Evolutionary conservation across 73 alveolate genomes (phyloP).

Genomic region (Paramecium biaurelia): DNA sequence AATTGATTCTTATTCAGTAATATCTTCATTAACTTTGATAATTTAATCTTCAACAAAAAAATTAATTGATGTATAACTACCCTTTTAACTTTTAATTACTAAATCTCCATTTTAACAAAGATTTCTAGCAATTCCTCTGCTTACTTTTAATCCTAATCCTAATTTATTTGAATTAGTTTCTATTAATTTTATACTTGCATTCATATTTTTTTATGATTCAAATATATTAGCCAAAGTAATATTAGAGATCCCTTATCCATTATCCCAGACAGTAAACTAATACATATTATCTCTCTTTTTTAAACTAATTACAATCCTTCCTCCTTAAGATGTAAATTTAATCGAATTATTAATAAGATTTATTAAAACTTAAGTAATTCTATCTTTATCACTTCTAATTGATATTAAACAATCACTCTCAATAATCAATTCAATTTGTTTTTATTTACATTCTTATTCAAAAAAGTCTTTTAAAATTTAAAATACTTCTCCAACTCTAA

Average conservation of each 20-base stretch:
- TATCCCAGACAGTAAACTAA: neutral
- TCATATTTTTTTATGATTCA: neutral
- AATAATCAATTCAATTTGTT: neutral
- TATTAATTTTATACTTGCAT: neutral
- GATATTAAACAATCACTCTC: neutral
- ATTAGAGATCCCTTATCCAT: neutral
- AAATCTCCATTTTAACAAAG: slow-evolving; percentile 36
- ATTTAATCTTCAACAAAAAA: neutral
- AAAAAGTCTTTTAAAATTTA: neutral
- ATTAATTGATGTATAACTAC: neutral
- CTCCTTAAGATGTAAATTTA: neutral
- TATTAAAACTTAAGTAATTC: neutral
- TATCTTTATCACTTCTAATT: neutral
- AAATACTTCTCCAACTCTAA: neutral
- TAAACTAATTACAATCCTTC: neutral
- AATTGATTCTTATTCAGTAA: neutral
- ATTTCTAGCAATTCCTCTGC: neutral
- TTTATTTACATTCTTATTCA: neutral
- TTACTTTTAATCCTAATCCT: slow-evolving; percentile 21
- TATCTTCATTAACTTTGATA: neutral
- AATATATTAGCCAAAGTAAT: neutral
- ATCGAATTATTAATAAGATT: neutral
- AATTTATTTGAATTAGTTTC: neutral
- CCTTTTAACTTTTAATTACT: slow-evolving; percentile 1
- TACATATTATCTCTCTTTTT: neutral